Percentiles rank a stretch among this genome's conserved stretches.
phyloP scores from a whole-genome alignment of 345 rosid species.

The Odontarrhena argentea region DNA sequence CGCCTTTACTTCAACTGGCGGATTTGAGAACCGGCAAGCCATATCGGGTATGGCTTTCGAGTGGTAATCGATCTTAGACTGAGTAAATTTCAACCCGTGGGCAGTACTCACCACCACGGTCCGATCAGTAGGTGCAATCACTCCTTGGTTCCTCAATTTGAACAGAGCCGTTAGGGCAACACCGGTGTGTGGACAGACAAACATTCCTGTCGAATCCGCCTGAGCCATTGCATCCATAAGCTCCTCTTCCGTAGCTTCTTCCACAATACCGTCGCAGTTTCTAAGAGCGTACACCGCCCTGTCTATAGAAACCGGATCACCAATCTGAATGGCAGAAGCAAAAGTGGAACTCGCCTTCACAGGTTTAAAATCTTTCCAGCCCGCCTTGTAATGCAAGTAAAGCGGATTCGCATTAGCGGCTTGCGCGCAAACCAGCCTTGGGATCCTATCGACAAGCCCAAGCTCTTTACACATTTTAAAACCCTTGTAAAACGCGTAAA shows the following conservation, averaged over 20 bases:
- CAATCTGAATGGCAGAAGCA: constrained; percentile 87
- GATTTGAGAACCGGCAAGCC: constrained; percentile 73
- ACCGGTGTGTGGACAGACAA: constrained; percentile 85
- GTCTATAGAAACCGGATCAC: constrained; percentile 89
- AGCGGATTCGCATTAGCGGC: constrained; percentile 89
- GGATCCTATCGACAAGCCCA: constrained; percentile 69
- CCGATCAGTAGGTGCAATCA: constrained; percentile 60
- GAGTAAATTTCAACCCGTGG: constrained; percentile 75
- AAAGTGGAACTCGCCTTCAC: constrained; percentile 64
- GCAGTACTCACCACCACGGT: constrained; percentile 85
- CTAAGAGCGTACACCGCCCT: constrained; percentile 72
- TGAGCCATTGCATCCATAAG: constrained; percentile 85
- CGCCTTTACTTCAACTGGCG: constrained; percentile 64
- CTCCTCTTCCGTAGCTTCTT: constrained; percentile 83
- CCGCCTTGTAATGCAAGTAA: constrained; percentile 64
- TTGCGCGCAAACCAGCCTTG: constrained; percentile 79
- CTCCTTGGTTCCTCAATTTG: constrained; percentile 69
- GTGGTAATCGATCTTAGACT: constrained; percentile 76
- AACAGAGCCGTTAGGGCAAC: constrained; percentile 76
- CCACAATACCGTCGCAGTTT: constrained; percentile 70
- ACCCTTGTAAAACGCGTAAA: constrained; percentile 81
- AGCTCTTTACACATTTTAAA: constrained; percentile 76
- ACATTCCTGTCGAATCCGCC: constrained; percentile 90
- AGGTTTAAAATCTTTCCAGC: constrained; percentile 68
- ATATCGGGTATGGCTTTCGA: constrained; percentile 61